These are phyloP conservation scores for Streptanthus diversifolius DNA, from an alignment of 345 rosid genomes.

Conservation along the genomic window DNA sequence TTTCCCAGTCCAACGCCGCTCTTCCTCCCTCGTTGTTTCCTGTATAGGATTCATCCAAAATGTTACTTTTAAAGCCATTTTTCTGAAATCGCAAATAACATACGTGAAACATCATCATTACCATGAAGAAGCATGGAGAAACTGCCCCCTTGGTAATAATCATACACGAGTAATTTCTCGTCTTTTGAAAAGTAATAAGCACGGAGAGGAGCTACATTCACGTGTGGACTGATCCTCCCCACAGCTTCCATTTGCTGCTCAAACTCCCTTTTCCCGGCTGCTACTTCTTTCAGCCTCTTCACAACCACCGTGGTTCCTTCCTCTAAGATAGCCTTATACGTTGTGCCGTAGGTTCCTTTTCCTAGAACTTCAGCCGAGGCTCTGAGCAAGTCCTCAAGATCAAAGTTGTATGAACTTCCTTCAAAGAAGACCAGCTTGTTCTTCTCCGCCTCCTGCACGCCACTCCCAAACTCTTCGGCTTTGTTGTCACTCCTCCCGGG, in stretches of 20 bases:
- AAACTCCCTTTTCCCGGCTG: constrained; percentile 77
- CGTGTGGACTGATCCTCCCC: constrained; percentile 68
- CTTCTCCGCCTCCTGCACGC: constrained; percentile 92
- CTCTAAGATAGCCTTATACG: constrained; percentile 88
- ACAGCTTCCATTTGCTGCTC: constrained; percentile 90
- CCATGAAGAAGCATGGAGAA: constrained; percentile 69
- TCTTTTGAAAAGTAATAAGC: constrained; percentile 95
- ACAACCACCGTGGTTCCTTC: constrained; percentile 85
- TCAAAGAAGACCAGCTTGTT: constrained; percentile 92
- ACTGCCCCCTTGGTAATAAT: constrained; percentile 63
- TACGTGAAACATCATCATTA: constrained; percentile 32
- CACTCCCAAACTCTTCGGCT: constrained; percentile 88
- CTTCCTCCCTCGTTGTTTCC: constrained; percentile 50
- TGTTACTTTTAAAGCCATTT: neutral
- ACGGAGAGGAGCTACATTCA: constrained; percentile 75
- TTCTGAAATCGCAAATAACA: neutral
- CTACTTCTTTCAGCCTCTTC: constrained; percentile 79
- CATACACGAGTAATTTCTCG: constrained; percentile 86
- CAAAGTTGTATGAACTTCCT: constrained; percentile 73
- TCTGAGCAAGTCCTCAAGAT: constrained; percentile 84
- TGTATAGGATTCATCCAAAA: constrained; percentile 32
- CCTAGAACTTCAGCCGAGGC: constrained; percentile 98
- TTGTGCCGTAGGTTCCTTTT: constrained; percentile 90
- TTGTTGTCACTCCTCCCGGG: constrained; percentile 54
- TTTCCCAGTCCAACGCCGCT: constrained; percentile 63